These are phyloP conservation scores for Barnettozyma populi DNA, from an alignment of 805 yeast genomes.

Conservation along the genomic window DNA sequence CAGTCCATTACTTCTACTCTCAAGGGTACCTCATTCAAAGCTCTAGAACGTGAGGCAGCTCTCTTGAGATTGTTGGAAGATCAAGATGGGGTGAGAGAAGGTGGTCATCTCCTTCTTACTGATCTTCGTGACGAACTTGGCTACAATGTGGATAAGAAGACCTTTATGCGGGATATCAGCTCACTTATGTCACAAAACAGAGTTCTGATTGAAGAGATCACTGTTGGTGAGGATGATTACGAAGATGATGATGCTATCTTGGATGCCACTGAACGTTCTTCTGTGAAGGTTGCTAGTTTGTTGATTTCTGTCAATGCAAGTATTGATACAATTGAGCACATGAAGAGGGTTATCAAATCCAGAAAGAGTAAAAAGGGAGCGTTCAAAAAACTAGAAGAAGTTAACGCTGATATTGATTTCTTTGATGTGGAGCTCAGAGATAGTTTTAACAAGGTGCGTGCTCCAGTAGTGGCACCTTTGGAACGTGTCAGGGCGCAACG, in stretches of 20 bases:
- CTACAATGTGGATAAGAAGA: slow-evolving; percentile 48
- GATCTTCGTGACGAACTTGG: slow-evolving; percentile 37
- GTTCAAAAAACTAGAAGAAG: slow-evolving; percentile 12
- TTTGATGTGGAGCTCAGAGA: slow-evolving; percentile 22
- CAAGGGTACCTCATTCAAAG: slow-evolving; percentile 37
- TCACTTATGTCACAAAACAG: slow-evolving; percentile 30
- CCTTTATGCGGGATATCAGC: slow-evolving; percentile 41
- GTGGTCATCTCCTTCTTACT: slow-evolving; percentile 36
- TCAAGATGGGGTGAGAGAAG: slow-evolving; percentile 40
- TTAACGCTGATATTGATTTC: slow-evolving; percentile 22
- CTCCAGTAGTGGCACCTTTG: not conserved
- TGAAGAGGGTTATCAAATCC: slow-evolving; percentile 3
- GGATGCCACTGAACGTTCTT: not conserved
- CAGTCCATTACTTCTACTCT: slow-evolving; percentile 27
- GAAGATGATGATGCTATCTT: slow-evolving; percentile 3
- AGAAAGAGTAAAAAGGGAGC: not conserved
- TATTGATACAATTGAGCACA: slow-evolving; percentile 15
- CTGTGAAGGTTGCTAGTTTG: slow-evolving; percentile 14
- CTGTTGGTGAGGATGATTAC: slow-evolving; percentile 13
- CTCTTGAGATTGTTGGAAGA: slow-evolving; percentile 38
- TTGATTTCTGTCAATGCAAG: slow-evolving; percentile 24
- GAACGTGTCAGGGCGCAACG: not conserved
- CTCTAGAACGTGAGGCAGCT: slow-evolving; percentile 38
- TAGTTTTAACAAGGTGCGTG: slow-evolving; percentile 10
- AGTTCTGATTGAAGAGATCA: slow-evolving; percentile 20